Evolutionary conservation across 169 alveolate species (phyloP).

Genomic region (Blepharisma undulans): DNA sequence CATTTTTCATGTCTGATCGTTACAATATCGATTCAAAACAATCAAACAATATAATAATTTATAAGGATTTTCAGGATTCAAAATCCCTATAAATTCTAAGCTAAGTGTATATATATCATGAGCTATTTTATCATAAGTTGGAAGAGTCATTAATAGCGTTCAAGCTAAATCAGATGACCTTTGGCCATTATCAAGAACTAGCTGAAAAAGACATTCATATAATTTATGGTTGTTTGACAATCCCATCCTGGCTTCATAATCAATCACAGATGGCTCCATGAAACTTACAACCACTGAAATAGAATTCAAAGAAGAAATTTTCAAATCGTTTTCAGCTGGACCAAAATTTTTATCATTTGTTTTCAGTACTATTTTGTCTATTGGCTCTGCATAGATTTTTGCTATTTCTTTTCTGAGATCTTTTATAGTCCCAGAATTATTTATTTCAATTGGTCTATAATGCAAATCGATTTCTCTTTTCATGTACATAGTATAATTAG

Average conservation of each 20-base stretch:
- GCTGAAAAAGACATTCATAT: neutral
- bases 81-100: neutral
- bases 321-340: neutral
- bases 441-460: neutral
- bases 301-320: neutral
- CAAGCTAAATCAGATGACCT: neutral
- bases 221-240: neutral
- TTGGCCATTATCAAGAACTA: neutral
- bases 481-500: neutral
- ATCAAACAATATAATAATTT: neutral
- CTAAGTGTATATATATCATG: neutral
- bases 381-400: neutral
- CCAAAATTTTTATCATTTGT: neutral
- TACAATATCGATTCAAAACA: neutral
- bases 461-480: neutral
- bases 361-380: neutral
- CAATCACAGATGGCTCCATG: neutral
- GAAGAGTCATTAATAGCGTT: constrained; percentile 7
- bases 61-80: neutral
- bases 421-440: neutral
- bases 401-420: neutral
- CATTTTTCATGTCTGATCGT: neutral
- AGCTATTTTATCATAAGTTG: neutral
- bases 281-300: neutral
- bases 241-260: neutral